phyloP scores from a whole-genome alignment of 208 protist genomes.

The Trypanosoma vivax region DNA sequence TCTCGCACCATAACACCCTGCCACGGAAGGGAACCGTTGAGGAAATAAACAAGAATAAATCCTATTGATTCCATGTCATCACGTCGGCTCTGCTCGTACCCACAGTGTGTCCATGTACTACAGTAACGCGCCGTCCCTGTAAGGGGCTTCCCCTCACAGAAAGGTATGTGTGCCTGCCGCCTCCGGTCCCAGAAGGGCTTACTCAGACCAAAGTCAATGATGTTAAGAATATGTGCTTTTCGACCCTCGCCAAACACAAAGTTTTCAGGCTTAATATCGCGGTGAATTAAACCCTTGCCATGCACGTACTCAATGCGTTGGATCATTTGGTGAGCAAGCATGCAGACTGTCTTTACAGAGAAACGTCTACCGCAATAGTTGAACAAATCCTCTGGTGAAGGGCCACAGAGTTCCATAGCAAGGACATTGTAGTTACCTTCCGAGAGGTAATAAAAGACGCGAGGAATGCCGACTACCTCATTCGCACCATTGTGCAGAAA shows the following conservation, averaged over 20 bases:
- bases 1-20: constrained; percentile 85
- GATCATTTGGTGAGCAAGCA: constrained; percentile 98
- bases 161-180: constrained; percentile 96
- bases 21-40: constrained; percentile 89
- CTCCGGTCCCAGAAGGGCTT: constrained; percentile 97
- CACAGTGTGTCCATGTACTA: constrained; percentile 97
- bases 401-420: constrained; percentile 89
- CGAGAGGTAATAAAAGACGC: constrained; percentile 92
- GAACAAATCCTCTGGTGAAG: constrained; percentile 86
- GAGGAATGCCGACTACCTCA: constrained; percentile 87
- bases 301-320: constrained; percentile 83
- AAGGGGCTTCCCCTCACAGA: constrained; percentile 96
- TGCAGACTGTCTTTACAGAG: constrained; percentile 99
- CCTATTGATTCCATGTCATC: constrained; percentile 93
- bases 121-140: constrained; percentile 99
- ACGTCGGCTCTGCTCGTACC: constrained; percentile 93
- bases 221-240: constrained; percentile 78
- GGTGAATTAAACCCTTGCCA: constrained; percentile 74
- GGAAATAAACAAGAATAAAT: constrained; percentile 92
- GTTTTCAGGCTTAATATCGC: constrained; percentile 90
- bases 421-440: constrained; percentile 97
- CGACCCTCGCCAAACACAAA: constrained; percentile 65
- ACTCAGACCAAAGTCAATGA: constrained; percentile 98
- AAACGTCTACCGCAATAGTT: constrained; percentile 92
- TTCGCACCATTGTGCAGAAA: constrained; percentile 43